These are phyloP conservation scores for Blastobotrys attinorum DNA, from an alignment of 805 yeast genomes.

Conservation along the genomic window DNA sequence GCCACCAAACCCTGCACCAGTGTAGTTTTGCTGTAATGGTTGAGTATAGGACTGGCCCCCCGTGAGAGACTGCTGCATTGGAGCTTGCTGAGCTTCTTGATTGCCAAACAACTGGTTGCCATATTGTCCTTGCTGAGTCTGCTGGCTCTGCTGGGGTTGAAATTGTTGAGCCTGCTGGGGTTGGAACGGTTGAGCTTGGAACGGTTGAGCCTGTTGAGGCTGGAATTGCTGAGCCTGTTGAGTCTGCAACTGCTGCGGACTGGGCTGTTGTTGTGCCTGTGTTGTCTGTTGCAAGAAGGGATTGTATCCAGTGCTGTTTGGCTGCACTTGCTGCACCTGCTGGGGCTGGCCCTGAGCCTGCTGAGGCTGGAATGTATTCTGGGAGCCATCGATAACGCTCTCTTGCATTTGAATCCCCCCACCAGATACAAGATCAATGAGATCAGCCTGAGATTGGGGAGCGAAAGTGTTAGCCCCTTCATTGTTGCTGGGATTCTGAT, in stretches of 20 bases:
- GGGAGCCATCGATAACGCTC: slow-evolving; percentile 1
- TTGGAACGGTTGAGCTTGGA: slow-evolving; percentile 12
- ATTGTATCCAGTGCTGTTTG: slow-evolving; percentile 16
- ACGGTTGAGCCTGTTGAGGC: slow-evolving; percentile 15
- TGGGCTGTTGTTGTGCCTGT: slow-evolving; percentile 20
- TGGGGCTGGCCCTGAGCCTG: slow-evolving; percentile 21
- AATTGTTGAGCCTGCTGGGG: slow-evolving; percentile 19
- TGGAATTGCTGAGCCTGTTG: slow-evolving; percentile 11
- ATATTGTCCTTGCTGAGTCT: slow-evolving; percentile 9
- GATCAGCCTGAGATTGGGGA: too few species aligned
- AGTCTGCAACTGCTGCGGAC: slow-evolving; percentile 8
- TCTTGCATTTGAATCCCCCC: slow-evolving; percentile 10
- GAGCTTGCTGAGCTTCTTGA: slow-evolving; percentile 15
- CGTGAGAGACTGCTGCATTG: slow-evolving; percentile 11
- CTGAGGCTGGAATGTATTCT: slow-evolving; percentile 14
- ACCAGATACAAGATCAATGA: slow-evolving; percentile 68
- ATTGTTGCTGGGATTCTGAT: slow-evolving; percentile 1
- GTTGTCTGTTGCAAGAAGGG: slow-evolving; percentile 19
- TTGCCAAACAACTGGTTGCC: slow-evolving; percentile 11
- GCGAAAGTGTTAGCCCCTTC: neutral
- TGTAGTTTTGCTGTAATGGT: neutral
- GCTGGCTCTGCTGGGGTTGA: slow-evolving; percentile 9
- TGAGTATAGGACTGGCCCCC: neutral
- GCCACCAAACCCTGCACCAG: slow-evolving; percentile 6
- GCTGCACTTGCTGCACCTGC: slow-evolving; percentile 15